These are phyloP conservation scores for Plantago elongata DNA, from an alignment of 257 asterid genomes.

Conservation along the genomic window DNA sequence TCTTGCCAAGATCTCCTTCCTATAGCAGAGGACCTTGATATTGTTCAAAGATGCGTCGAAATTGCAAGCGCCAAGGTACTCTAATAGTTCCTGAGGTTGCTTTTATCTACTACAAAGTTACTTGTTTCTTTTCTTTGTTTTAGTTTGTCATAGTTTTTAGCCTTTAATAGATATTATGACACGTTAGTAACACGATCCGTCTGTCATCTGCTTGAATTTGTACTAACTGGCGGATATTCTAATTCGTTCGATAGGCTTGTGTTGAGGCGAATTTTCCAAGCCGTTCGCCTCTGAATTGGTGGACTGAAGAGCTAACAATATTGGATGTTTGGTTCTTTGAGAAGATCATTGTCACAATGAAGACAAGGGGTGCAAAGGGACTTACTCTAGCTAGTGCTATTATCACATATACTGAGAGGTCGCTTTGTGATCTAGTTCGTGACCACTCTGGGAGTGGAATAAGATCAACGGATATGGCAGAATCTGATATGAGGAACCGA, in stretches of 20 bases:
- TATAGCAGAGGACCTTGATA: constrained; percentile 67
- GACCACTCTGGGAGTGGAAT: constrained; percentile 65
- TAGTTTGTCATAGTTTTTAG: not conserved
- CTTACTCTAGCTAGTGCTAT: constrained; percentile 76
- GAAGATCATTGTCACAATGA: constrained; percentile 56
- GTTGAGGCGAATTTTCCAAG: constrained; percentile 92
- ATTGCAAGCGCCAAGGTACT: constrained; percentile 81
- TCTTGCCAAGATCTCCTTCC: constrained; percentile 88
- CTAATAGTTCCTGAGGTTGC: not conserved
- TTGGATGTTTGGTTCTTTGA: constrained; percentile 58
- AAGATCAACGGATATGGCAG: constrained; percentile 23
- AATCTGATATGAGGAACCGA: constrained; percentile 38
- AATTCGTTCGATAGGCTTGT: constrained; percentile 53
- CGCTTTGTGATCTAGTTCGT: constrained; percentile 72
- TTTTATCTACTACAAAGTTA: not conserved
- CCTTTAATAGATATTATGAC: not conserved
- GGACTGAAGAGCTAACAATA: constrained; percentile 94
- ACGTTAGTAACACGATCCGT: not conserved
- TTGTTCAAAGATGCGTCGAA: constrained; percentile 72
- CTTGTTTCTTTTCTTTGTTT: not conserved
- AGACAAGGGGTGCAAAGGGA: constrained; percentile 66
- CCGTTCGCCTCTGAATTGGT: constrained; percentile 95
- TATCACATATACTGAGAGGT: constrained; percentile 69
- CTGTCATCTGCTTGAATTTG: not conserved
- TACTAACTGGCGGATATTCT: not conserved